Base-by-base conservation (phyloP, 139 green algal genomes). In the Ettlia oleoabundans region DNA sequence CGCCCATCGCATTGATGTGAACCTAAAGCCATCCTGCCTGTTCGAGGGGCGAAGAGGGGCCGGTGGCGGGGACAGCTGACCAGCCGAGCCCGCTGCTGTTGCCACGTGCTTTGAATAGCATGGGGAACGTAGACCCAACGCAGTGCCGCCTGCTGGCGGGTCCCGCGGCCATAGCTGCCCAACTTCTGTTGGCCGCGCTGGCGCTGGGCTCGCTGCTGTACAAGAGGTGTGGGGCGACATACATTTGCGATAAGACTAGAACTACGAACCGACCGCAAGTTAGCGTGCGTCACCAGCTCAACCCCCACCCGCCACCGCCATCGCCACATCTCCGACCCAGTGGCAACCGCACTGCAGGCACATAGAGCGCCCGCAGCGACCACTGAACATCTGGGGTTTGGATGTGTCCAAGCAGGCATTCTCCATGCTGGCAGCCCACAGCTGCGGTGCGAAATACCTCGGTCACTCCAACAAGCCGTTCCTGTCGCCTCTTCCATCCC, bases 341-440 rank as follows among this genome's bases (percentile, higher is more conserved):
- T 40, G 32, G 2, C 33, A 38, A 9, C 21, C 61, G 1, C 24
- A n/a, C 42, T n/a, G 41, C 68, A 90, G 86, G 77, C 71, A 85
- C 47, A 52, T 63, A 3, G 89, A 92, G 74, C 42, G 68, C 0
- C 89, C 89, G 10, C 82, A 90, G 67, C 76, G 90, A 24, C 83
- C 88, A 1, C 21, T 89, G 35, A 80, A 85, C 26, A 84, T 93
- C 26, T 94, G 90, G 89, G 43, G 58, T 26, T 58, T 93, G 42
- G 89, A 94, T 64, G 80, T 94, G 32, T 89, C 87, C 82, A 94
- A 94, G 80, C 91, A 94, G 71, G 82, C 81, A 0, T 30, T 91
- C 3, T 91, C 84, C 32, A 83, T 85, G 58, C 55, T 73, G 7
- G 86, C 82, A 28, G 86, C 82, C 3, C 89, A 93, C 62, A 33